phyloP scores from a whole-genome alignment of 1,139 yeast genomes.

The Schwanniomyces etchellsii region DNA sequence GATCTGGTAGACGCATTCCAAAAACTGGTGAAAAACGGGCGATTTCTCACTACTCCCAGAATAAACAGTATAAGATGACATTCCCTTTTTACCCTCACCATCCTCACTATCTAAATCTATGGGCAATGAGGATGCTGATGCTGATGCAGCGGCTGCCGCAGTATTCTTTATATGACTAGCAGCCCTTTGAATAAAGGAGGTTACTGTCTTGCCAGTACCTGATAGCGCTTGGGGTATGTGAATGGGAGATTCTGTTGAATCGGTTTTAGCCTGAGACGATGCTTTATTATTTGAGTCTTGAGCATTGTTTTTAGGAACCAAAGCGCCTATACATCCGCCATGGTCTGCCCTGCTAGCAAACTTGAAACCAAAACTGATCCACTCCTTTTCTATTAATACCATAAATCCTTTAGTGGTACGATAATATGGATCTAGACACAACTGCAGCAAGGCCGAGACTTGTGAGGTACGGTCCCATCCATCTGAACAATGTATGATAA shows the following conservation, averaged over 20 bases:
- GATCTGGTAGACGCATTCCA: conserved; percentile 84
- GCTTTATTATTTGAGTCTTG: neutral
- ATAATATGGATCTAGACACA: conserved; percentile 86
- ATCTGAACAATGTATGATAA: conserved; percentile 89
- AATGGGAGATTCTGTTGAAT: neutral
- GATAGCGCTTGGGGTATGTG: conserved; percentile 1
- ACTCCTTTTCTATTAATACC: conserved; percentile 83
- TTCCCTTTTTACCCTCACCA: conserved; percentile 9
- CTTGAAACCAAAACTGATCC: conserved; percentile 92
- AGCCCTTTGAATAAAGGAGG: conserved; percentile 35
- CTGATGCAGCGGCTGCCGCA: conserved; percentile 19
- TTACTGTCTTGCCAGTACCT: conserved; percentile 6
- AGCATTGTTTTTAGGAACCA: neutral
- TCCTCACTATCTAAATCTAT: conserved; percentile 7
- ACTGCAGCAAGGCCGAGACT: conserved; percentile 73
- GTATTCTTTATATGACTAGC: conserved; percentile 39
- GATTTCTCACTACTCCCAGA: conserved; percentile 51
- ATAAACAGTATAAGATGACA: conserved; percentile 20
- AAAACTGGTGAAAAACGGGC: conserved; percentile 89
- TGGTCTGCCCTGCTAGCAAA: conserved; percentile 83
- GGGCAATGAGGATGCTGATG: conserved; percentile 1
- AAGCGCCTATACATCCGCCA: conserved; percentile 44
- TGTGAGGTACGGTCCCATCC: conserved; percentile 99
- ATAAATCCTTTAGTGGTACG: conserved; percentile 86
- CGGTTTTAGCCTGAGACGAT: neutral